Evolutionary conservation across 345 rosid species (phyloP), one percentile per base, ranked within the genome.

Genomic region (Lepidium sativum): DNA sequence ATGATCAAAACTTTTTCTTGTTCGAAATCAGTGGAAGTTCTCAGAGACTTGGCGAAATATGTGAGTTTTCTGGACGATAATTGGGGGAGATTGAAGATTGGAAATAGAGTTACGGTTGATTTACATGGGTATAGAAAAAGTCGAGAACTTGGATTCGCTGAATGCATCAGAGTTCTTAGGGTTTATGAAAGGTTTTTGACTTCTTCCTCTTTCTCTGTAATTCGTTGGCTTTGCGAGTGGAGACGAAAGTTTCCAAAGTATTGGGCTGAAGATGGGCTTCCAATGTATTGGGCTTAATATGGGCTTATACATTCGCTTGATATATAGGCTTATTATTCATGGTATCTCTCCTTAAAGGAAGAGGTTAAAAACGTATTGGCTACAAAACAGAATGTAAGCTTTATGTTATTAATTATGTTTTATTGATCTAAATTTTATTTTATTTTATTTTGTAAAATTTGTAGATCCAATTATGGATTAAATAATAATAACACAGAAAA

Each of bases 121-220:
- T 61, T 70, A 42, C 48, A 61, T 53, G 74, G 68, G 68, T 43
- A 9, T 3, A 16, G 31, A 10, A 11, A 69, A 69, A 61, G 33
- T 8, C 48, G 40, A 69, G 54, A 61, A 40, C 62, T 69, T 60
- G 17, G 54, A 9, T 14, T 50, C 7, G 38, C 1, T 69, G 68
- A 51, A 60, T 52, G 68, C 74, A 69, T 67, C 71, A 56, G 64
- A 67, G 43, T 21, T 45, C 14, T 23, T 54, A 23, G 27, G 70
- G 41, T 49, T 48, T 41, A 58, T 9, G 61, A 45, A 55, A 55
- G 61, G 45, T 40, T 58, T 47, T 25, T 44, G 1, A 42, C 45
- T 2, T 13, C 44, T 12, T 13, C 12, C n/a, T 17, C 59, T 34
- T 34, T 34, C 21, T 51, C 38, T 51, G 40, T 16, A 16, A 44